phyloP scores from a whole-genome alignment of 2,329 filamentous ascomycete genomes.

The Penicillium concentricum region DNA sequence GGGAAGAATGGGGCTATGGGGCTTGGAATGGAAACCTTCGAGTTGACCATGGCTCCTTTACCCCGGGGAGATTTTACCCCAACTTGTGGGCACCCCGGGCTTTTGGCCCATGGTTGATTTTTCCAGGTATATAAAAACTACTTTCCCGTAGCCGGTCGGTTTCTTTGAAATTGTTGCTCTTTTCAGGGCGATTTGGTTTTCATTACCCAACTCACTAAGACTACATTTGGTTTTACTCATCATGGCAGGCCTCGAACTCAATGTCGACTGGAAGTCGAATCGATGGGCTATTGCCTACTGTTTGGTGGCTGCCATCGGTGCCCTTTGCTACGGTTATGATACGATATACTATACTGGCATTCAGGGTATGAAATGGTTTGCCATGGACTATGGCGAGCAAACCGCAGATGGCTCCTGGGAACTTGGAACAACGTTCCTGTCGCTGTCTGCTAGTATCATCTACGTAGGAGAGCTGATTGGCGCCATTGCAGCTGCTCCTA shows the following conservation, averaged over 20 bases:
- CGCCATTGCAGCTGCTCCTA: slow-evolving; percentile 35
- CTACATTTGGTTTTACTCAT: background rate
- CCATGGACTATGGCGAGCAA: slow-evolving; percentile 25
- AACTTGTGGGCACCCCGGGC: background rate
- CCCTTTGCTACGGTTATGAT: slow-evolving; percentile 31
- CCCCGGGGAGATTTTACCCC: slow-evolving; percentile 3
- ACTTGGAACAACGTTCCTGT: slow-evolving; percentile 27
- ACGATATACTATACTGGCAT: slow-evolving; percentile 32
- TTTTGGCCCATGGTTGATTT: too few relatives aligned
- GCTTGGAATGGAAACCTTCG: background rate
- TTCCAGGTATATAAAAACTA: background rate
- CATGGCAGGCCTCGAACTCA: slow-evolving; percentile 10
- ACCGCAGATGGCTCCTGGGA: slow-evolving; percentile 15
- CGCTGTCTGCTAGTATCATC: slow-evolving; percentile 40
- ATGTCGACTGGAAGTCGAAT: slow-evolving; percentile 20
- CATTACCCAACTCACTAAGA: background rate
- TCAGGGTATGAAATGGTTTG: slow-evolving; percentile 28
- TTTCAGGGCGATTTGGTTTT: too few relatives aligned
- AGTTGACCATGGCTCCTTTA: background rate
- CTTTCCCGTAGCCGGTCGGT: too few relatives aligned
- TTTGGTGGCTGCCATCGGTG: slow-evolving; percentile 27
- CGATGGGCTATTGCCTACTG: slow-evolving; percentile 29
- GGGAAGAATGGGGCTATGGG: background rate
- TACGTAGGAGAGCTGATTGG: slow-evolving; percentile 43
- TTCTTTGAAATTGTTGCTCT: too few relatives aligned